Conservation (phyloP, 177 flowering plant genomes). For the Vitis hybrid region DNA sequence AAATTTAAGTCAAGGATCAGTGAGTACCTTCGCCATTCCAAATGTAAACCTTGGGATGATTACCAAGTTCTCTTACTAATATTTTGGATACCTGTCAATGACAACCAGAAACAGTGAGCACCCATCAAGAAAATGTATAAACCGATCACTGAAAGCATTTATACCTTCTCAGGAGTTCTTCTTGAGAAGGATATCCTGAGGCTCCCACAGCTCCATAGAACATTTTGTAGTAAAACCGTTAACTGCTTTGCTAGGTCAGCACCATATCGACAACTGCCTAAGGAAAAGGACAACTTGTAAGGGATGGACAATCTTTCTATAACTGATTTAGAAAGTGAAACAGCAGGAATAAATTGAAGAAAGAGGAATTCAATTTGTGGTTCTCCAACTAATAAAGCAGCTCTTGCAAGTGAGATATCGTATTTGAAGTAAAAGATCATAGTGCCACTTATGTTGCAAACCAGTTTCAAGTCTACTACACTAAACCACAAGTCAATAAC, state of each 20-base stretch:
- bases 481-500: too few relatives aligned
- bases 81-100: constrained; percentile 52
- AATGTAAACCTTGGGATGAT: constrained; percentile 70
- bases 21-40: constrained; percentile 82
- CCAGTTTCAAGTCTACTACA: too few relatives aligned
- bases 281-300: not conserved
- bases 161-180: constrained; percentile 59
- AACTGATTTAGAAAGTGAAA: not conserved
- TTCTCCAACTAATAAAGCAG: too few relatives aligned
- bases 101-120: constrained; percentile 4
- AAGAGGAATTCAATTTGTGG: too few relatives aligned
- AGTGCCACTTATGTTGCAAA: too few relatives aligned
- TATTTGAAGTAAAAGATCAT: too few relatives aligned
- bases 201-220: constrained; percentile 82
- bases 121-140: not conserved
- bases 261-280: constrained; percentile 78
- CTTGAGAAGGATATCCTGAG: constrained; percentile 85
- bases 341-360: too few relatives aligned
- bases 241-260: constrained; percentile 76
- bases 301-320: not conserved
- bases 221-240: constrained; percentile 48
- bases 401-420: too few relatives aligned
- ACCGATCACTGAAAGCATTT: not conserved
- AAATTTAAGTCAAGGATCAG: not conserved
- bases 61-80: constrained; percentile 45